Evolutionary conservation across 495 filamentous ascomycete species (phyloP).

Genomic region (Rostrohypoxylon terebratum): DNA sequence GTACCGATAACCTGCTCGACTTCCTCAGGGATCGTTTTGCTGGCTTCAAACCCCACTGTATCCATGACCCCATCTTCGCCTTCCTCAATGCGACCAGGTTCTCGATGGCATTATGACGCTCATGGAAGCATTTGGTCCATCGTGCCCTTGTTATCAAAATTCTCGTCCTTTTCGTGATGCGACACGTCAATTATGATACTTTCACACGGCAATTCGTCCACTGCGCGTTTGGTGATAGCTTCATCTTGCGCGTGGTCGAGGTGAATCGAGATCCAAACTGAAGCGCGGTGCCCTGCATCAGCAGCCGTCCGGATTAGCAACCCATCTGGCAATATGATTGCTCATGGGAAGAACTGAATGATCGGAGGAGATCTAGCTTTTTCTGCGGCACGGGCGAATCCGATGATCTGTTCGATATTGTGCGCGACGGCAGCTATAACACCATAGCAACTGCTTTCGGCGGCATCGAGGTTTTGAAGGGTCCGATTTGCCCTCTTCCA

Average conservation of each 20-base stretch:
- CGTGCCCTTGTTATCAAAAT: neutral
- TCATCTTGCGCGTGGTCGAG: neutral
- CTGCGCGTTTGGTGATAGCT: neutral
- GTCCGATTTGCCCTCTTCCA: neutral
- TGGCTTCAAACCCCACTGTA: neutral
- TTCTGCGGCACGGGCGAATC: neutral
- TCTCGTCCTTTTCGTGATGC: neutral
- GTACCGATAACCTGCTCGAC: neutral
- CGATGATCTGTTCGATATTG: neutral
- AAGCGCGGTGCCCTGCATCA: neutral
- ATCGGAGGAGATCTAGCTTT: neutral
- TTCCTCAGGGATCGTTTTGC: neutral
- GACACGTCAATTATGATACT: neutral
- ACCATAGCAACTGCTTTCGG: neutral
- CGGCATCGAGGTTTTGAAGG: conserved; percentile 5
- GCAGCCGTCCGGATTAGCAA: neutral
- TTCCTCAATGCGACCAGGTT: neutral
- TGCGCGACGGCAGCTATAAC: neutral
- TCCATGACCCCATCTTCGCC: conserved; percentile 1
- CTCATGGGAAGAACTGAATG: conserved; percentile 2
- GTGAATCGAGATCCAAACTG: neutral
- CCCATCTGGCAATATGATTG: neutral
- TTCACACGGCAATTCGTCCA: neutral
- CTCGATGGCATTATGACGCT: neutral
- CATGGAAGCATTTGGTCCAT: neutral